A percentile compares a stretch with the other conserved stretches of the same genome.
phyloP scores from a whole-genome alignment of 139 green algal genomes.

The Closterium sp. region DNA sequence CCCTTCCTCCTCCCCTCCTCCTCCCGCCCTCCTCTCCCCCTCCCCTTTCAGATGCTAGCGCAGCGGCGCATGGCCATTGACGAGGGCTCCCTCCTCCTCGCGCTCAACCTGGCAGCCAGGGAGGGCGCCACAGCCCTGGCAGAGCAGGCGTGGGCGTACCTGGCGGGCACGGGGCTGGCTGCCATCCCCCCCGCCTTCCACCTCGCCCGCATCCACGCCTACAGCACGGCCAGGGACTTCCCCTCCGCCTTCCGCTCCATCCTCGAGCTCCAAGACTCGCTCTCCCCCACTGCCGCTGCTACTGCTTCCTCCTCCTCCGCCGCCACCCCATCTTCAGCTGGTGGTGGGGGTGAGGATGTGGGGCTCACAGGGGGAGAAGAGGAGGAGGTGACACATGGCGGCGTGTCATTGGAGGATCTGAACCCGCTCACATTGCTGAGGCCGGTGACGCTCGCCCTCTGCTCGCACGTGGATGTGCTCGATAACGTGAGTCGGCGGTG shows the following conservation, averaged over 20 bases:
- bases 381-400: background rate
- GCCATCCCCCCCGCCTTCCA: constrained; percentile 5
- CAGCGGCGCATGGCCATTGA: background rate
- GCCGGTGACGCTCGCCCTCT: constrained; percentile 10
- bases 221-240: constrained; percentile 11
- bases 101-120: background rate
- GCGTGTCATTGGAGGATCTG: constrained; percentile 10
- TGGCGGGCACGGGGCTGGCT: background rate
- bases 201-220: constrained; percentile 34
- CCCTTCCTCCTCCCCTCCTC: background rate
- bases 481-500: constrained; percentile 1
- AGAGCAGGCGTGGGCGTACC: background rate
- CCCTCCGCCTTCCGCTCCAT: constrained; percentile 28
- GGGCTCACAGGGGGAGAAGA: background rate
- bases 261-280: constrained; percentile 11
- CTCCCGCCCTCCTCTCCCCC: background rate
- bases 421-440: constrained; percentile 21
- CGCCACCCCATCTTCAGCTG: no score
- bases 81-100: background rate
- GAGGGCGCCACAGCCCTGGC: background rate
- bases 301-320: no score
- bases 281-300: no score
- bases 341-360: background rate
- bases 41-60: background rate
- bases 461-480: constrained; percentile 5